Conservation (phyloP, 192 early-diverging fungal genomes). For the Spizellomyces sp. region DNA sequence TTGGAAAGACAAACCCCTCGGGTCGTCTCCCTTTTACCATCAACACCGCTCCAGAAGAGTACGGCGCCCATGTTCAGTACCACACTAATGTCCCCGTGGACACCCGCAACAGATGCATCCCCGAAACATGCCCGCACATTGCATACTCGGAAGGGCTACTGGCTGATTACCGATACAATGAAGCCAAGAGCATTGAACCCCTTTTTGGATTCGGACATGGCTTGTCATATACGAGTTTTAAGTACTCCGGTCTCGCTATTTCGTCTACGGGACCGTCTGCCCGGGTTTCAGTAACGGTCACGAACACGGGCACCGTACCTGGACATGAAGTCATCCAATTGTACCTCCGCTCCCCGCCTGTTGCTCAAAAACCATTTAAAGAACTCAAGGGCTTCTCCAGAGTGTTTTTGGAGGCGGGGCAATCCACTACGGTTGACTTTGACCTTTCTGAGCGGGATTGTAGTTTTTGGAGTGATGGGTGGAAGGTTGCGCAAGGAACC, state of each 20-base stretch:
- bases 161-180: conserved; percentile 58
- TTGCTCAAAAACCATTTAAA: conserved; percentile 33
- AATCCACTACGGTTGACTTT: conserved; percentile 44
- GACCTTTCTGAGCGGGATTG: conserved; percentile 44
- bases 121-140: conserved; percentile 29
- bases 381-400: conserved; percentile 43
- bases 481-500: conserved; percentile 48
- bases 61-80: conserved; percentile 35
- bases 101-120: neutral
- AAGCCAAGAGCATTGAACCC: conserved; percentile 49
- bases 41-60: conserved; percentile 39
- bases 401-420: conserved; percentile 39
- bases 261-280: neutral
- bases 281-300: conserved; percentile 34
- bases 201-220: conserved; percentile 63
- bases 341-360: conserved; percentile 40
- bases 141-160: conserved; percentile 56
- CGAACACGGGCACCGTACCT: conserved; percentile 37
- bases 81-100: conserved; percentile 1
- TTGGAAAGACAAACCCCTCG: conserved; percentile 67
- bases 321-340: conserved; percentile 53
- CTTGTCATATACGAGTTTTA: conserved; percentile 65
- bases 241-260: conserved; percentile 40
- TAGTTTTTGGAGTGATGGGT: conserved; percentile 48
- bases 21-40: conserved; percentile 71